phyloP scores from a whole-genome alignment of 1,139 yeast species.

The Geotrichum bryndzae region DNA sequence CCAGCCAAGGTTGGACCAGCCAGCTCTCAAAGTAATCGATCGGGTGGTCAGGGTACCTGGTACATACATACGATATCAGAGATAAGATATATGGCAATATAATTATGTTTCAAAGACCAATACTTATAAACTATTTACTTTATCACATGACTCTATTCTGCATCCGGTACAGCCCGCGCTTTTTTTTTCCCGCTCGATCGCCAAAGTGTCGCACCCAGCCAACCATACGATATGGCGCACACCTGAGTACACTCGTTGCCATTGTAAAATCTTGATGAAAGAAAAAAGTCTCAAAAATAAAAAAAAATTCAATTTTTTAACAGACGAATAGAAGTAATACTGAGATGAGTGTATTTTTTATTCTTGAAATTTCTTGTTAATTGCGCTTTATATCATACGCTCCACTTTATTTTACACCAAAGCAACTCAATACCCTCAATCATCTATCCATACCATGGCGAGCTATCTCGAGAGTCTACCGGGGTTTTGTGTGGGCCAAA shows the following conservation, averaged over 20 bases:
- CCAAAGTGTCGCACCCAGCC: background rate
- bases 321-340: background rate
- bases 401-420: background rate
- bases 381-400: background rate
- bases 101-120: background rate
- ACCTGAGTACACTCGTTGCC: background rate
- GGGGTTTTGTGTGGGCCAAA: constrained; percentile 51
- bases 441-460: constrained; percentile 4
- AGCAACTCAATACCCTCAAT: background rate
- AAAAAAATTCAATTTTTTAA: too few species aligned
- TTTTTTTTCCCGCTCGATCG: background rate
- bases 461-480: constrained; percentile 46
- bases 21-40: background rate
- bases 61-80: background rate
- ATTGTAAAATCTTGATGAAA: background rate
- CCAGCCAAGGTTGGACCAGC: background rate
- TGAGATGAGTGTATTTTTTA: background rate
- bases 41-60: background rate
- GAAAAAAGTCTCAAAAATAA: background rate
- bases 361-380: background rate
- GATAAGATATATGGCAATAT: background rate
- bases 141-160: background rate
- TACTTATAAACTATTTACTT: background rate
- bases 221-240: background rate
- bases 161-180: background rate